Conservation (phyloP, 768 basidiomycete species). For the Tephrocybe sp. region DNA sequence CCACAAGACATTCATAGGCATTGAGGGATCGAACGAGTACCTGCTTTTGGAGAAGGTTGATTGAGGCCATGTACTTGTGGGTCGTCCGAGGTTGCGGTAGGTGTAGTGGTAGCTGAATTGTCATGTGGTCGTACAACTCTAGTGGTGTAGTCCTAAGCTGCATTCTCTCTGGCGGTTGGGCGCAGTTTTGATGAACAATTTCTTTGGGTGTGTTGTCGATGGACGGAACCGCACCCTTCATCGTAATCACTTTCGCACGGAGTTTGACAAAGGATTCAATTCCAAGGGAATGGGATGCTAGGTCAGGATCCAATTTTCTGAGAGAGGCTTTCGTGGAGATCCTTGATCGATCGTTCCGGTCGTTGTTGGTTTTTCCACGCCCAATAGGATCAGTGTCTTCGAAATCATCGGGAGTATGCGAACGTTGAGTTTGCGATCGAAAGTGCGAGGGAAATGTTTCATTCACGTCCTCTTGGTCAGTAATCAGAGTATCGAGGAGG, state of each 20-base stretch:
- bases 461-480: too few relatives aligned
- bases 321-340: not conserved
- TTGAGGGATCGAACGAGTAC: conserved; percentile 54
- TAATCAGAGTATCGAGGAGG: too few relatives aligned
- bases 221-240: conserved; percentile 4
- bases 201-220: not conserved
- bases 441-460: too few relatives aligned
- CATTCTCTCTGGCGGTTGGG: not conserved
- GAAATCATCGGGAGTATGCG: too few relatives aligned
- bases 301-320: not conserved
- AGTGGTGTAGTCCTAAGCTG: conserved; percentile 31
- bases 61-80: conserved; percentile 71
- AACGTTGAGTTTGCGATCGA: too few relatives aligned
- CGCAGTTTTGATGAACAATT: not conserved
- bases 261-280: conserved; percentile 39
- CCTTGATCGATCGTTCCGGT: too few relatives aligned
- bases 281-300: conserved; percentile 26
- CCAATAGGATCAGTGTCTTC: too few relatives aligned
- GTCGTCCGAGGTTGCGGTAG: conserved; percentile 28
- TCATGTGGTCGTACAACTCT: conserved; percentile 43
- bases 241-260: conserved; percentile 34
- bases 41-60: conserved; percentile 69
- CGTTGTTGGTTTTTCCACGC: too few relatives aligned
- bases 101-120: conserved; percentile 39
- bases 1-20: conserved; percentile 42